phyloP scores from a whole-genome alignment of 2,329 filamentous ascomycete species.

The Orbilia javanica region DNA sequence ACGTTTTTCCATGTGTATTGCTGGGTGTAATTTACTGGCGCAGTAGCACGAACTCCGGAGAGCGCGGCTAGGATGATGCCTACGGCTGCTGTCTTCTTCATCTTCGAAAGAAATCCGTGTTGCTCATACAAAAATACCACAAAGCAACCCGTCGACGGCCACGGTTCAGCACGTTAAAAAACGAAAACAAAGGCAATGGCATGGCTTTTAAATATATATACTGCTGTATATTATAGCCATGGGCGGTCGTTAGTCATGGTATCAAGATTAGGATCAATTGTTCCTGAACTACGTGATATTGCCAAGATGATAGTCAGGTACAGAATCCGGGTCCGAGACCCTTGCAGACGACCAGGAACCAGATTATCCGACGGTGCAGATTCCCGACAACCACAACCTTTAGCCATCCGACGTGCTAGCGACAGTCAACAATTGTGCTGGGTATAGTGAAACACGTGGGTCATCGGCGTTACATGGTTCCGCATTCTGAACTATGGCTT shows the following conservation, averaged over 20 bases:
- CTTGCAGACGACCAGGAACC: slow-evolving; percentile 16
- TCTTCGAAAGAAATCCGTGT: slow-evolving; percentile 20
- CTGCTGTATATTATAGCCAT: slow-evolving; percentile 11
- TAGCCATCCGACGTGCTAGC: slow-evolving; percentile 31
- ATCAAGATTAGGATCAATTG: not conserved
- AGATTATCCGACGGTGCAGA: slow-evolving; percentile 56
- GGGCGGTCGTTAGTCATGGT: not conserved
- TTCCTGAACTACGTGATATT: slow-evolving; percentile 15
- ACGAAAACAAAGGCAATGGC: not conserved
- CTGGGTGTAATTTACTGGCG: slow-evolving; percentile 57
- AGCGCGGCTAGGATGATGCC: slow-evolving; percentile 38
- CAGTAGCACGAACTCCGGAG: slow-evolving; percentile 28
- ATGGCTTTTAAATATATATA: slow-evolving; percentile 19
- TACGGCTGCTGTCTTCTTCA: slow-evolving; percentile 26
- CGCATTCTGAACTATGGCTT: slow-evolving; percentile 9
- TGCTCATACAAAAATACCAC: slow-evolving; percentile 42
- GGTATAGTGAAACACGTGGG: slow-evolving; percentile 25
- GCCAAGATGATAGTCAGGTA: slow-evolving; percentile 57
- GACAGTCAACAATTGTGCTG: not conserved
- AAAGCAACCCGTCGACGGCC: slow-evolving; percentile 10
- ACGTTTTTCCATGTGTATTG: slow-evolving; percentile 68
- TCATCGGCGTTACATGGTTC: not conserved
- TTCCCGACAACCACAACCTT: slow-evolving; percentile 47
- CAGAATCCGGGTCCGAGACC: slow-evolving; percentile 26
- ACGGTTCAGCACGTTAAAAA: not conserved